Percentiles rank a stretch among this genome's conserved stretches.
Conservation (phyloP, 495 filamentous ascomycete genomes). For the Haplographium delicatum region DNA sequence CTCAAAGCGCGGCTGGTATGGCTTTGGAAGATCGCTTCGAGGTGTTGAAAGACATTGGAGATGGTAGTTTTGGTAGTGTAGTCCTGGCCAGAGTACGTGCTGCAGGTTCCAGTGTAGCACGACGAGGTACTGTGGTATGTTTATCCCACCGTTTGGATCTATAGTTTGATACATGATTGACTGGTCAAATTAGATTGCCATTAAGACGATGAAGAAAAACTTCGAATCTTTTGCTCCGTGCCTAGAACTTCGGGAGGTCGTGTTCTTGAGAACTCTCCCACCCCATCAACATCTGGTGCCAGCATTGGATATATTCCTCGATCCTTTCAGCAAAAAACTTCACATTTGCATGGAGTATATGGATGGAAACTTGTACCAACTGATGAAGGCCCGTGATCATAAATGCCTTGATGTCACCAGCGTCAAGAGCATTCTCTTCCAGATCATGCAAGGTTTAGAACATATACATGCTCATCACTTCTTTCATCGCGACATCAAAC, state of each 20-base stretch:
- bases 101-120: slow-evolving; percentile 81
- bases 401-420: slow-evolving; percentile 84
- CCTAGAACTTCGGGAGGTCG: slow-evolving; percentile 89
- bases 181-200: slow-evolving; percentile 70
- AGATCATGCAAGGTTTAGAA: slow-evolving; percentile 92
- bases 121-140: slow-evolving; percentile 87
- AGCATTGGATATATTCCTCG: slow-evolving; percentile 96
- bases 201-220: slow-evolving; percentile 99
- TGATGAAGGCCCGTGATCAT: slow-evolving; percentile 98
- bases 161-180: too few relatives aligned
- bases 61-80: slow-evolving; percentile 98
- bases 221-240: slow-evolving; percentile 90
- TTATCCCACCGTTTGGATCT: too few relatives aligned
- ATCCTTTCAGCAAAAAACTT: slow-evolving; percentile 89
- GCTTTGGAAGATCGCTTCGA: slow-evolving; percentile 86
- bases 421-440: slow-evolving; percentile 96
- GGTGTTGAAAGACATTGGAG: slow-evolving; percentile 94
- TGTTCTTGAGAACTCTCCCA: slow-evolving; percentile 87
- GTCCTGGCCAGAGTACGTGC: slow-evolving; percentile 85
- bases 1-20: slow-evolving; percentile 42
- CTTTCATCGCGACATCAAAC: slow-evolving; percentile 99
- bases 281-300: slow-evolving; percentile 88
- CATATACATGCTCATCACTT: slow-evolving; percentile 97
- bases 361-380: slow-evolving; percentile 97
- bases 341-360: slow-evolving; percentile 99